Evolutionary conservation across 2,329 filamentous ascomycete genomes (phyloP), one percentile per base, ranked within the genome.

Genomic region (Cryphonectria japonica): DNA sequence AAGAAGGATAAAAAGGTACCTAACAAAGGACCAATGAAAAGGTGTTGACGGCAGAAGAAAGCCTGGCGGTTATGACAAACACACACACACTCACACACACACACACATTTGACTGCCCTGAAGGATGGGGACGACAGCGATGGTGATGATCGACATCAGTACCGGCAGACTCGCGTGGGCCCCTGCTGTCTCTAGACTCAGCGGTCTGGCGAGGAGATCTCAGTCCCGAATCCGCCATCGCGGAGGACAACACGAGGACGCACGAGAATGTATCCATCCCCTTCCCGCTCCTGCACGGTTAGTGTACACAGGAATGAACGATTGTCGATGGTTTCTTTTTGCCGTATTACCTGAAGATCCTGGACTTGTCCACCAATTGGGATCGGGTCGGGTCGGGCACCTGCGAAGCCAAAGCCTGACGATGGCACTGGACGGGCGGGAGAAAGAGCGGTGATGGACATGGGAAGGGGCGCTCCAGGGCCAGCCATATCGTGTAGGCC

Each of bases 371-470:
- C 54, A 16, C 54, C 26, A 32, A 29, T 11, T 32, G 54, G 37
- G 1, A 8, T 39, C 37, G 37, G 37, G 37, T 26, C 54, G 13
- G n/a, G 54, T 59, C 54, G 54, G 54, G 54, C 54, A 59, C 14
- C 54, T 32, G 13, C 54, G 13, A 59, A 59, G 13, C n/a, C 22
- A 54, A 29, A 29, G 52, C 52, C 52, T 29, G 50, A 54, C n/a
- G 50, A 7, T 39, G 37, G 37, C 8, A 39, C 37, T 54, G 22
- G n/a, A 11, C 19, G 52, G 46, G 22, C 46, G 54, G 54, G 26
- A 61, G 32, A 61, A 61, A 61, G 34, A 39, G 59, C 59, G 59
- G 59, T 61, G 59, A 61, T 61, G 59, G 32, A 34, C 19, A n/a
- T 19, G 29, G 54, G 54, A 29, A 59, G 26, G 26, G 26, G 16